Percentiles rank a stretch among this genome's conserved stretches.
Conservation (phyloP, 2,329 filamentous ascomycete species). For the Elsinoe necatrix region DNA sequence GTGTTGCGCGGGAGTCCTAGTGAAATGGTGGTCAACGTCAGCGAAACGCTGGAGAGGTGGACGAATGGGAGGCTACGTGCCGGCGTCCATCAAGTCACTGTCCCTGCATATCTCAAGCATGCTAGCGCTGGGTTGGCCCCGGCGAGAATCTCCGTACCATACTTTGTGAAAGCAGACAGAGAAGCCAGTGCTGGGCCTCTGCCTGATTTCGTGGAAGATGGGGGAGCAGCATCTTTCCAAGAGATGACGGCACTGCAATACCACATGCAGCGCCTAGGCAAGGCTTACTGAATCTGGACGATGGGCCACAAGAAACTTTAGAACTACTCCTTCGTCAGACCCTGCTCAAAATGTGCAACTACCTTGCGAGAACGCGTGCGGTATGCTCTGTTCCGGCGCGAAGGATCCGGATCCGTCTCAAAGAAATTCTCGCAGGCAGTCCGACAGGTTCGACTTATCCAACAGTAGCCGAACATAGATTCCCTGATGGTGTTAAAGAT, state of each 20-base stretch:
- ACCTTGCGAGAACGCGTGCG: too few relatives aligned
- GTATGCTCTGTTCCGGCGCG: not conserved
- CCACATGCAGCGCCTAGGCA: not conserved
- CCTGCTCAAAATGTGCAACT: too few relatives aligned
- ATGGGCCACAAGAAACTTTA: too few relatives aligned
- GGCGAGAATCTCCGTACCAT: not conserved
- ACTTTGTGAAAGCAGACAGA: conserved; percentile 5
- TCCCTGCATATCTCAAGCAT: not conserved
- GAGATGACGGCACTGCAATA: conserved; percentile 11
- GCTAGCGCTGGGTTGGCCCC: not conserved
- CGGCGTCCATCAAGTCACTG: conserved; percentile 9
- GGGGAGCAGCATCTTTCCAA: not conserved
- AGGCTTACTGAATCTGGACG: not conserved
- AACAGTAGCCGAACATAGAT: not conserved
- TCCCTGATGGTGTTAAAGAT: not conserved
- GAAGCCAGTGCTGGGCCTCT: conserved; percentile 2
- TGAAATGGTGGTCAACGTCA: conserved; percentile 16
- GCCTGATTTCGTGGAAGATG: not conserved
- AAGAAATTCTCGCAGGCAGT: too few relatives aligned
- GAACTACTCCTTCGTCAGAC: not conserved
- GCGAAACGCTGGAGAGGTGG: conserved; percentile 15
- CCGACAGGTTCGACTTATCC: too few relatives aligned
- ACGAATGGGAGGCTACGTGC: conserved; percentile 6
- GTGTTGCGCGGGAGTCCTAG: not conserved
- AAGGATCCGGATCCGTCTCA: too few relatives aligned